Percentiles rank a stretch among this genome's conserved stretches.
phyloP scores from a whole-genome alignment of 1,139 yeast species.

The Magnusiomyces paraingens region DNA sequence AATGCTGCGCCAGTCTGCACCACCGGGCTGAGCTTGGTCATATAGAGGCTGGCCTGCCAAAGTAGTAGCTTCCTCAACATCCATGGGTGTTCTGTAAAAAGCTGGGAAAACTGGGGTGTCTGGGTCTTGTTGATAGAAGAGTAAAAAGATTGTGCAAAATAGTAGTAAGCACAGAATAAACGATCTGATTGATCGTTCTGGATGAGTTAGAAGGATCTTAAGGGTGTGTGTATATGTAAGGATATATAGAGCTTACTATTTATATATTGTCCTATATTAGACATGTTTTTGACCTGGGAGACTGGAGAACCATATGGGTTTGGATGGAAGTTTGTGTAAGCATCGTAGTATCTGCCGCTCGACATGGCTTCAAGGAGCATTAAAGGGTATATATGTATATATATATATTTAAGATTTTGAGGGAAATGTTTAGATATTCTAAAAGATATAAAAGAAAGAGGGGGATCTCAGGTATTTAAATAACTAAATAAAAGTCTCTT shows the following conservation, averaged over 20 bases:
- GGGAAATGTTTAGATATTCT: too few relatives aligned
- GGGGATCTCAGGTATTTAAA: too few relatives aligned
- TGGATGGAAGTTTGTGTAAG: not conserved
- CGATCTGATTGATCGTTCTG: constrained; percentile 9
- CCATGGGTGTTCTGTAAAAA: not conserved
- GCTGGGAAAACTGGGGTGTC: not conserved
- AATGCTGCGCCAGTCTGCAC: constrained; percentile 16
- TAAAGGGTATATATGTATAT: too few relatives aligned
- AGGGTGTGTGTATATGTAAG: too few relatives aligned
- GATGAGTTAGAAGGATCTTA: not conserved
- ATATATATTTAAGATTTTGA: too few relatives aligned
- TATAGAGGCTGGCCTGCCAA: constrained; percentile 3
- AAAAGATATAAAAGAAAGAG: not conserved
- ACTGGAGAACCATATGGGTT: not conserved
- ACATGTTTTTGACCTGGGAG: not conserved
- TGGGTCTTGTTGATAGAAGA: constrained; percentile 8
- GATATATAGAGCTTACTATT: constrained; percentile 4
- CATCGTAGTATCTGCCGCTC: not conserved
- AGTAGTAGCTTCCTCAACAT: constrained; percentile 1
- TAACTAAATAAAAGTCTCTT: too few relatives aligned
- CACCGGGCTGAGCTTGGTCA: constrained; percentile 12
- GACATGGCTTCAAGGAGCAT: not conserved
- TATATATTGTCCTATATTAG: not conserved
- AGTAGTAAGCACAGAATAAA: constrained; percentile 10
- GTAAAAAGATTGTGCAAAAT: constrained; percentile 5